These are phyloP conservation scores for Somion occarium DNA, from an alignment of 1,284 basidiomycete species.

Conservation along the genomic window DNA sequence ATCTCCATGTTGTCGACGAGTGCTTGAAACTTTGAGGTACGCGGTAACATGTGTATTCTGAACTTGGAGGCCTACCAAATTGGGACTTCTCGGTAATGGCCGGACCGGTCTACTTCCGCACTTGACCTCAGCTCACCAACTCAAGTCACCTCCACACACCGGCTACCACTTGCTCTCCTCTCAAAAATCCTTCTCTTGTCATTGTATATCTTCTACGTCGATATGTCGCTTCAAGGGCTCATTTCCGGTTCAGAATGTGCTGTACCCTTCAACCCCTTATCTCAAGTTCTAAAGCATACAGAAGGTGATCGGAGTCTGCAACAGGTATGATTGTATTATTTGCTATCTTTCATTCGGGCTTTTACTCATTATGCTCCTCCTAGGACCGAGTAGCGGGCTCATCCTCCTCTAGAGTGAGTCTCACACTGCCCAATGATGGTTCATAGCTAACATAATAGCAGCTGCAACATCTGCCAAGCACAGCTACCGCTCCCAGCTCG, in stretches of 20 bases:
- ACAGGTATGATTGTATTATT: constrained; percentile 58
- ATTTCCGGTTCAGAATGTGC: constrained; percentile 92
- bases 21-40: no score
- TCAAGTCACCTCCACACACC: not conserved
- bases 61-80: not conserved
- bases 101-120: not conserved
- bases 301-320: constrained; percentile 88
- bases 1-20: constrained; percentile 10
- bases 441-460: constrained; percentile 22
- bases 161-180: not conserved
- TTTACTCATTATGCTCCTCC: not conserved
- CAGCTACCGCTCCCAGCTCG: constrained; percentile 40
- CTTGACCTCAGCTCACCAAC: not conserved
- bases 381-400: constrained; percentile 73
- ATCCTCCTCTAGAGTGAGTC: constrained; percentile 61
- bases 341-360: no score
- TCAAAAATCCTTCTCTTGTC: not conserved
- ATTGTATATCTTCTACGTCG: not conserved
- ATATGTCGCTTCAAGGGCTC: constrained; percentile 76
- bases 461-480: constrained; percentile 70
- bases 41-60: no score
- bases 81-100: not conserved
- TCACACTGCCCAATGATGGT: not conserved
- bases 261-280: constrained; percentile 80
- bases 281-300: constrained; percentile 88